phyloP scores from a whole-genome alignment of 2,329 filamentous ascomycete genomes.

The Calonectria ilicicola region DNA sequence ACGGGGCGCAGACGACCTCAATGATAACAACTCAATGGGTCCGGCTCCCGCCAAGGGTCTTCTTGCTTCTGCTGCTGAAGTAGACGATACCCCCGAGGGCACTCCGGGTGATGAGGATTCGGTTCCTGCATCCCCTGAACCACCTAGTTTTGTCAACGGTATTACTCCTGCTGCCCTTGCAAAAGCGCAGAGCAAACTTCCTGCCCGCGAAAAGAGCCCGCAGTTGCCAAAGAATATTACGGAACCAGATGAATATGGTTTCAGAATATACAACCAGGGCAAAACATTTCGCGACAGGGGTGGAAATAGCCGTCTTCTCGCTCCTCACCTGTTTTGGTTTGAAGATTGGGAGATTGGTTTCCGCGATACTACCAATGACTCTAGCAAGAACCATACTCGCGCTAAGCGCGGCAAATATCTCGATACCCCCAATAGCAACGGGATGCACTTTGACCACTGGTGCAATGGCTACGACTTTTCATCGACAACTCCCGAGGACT shows the following conservation, averaged over 20 bases:
- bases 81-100: slow-evolving; percentile 49
- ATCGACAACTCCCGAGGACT: slow-evolving; percentile 59
- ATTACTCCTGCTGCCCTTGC: slow-evolving; percentile 35
- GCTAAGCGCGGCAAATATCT: slow-evolving; percentile 66
- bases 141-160: slow-evolving; percentile 43
- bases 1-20: slow-evolving; percentile 48
- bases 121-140: slow-evolving; percentile 51
- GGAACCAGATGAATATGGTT: slow-evolving; percentile 65
- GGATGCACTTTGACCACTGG: slow-evolving; percentile 66
- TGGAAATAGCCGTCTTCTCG: slow-evolving; percentile 66
- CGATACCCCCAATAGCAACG: slow-evolving; percentile 64
- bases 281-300: slow-evolving; percentile 56
- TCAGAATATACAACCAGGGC: slow-evolving; percentile 56
- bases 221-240: slow-evolving; percentile 53
- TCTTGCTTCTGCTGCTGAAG: slow-evolving; percentile 53
- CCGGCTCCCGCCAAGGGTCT: slow-evolving; percentile 52
- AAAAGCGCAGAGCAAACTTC: slow-evolving; percentile 44
- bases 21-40: slow-evolving; percentile 39
- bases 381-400: slow-evolving; percentile 64
- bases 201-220: slow-evolving; percentile 53
- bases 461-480: slow-evolving; percentile 66
- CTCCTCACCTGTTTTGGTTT: slow-evolving; percentile 60
- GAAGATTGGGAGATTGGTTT: slow-evolving; percentile 69
- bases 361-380: slow-evolving; percentile 68
- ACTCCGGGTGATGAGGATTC: slow-evolving; percentile 52